Conservation (phyloP, 768 basidiomycete species). For the Dictyophora rubrovolvata region DNA sequence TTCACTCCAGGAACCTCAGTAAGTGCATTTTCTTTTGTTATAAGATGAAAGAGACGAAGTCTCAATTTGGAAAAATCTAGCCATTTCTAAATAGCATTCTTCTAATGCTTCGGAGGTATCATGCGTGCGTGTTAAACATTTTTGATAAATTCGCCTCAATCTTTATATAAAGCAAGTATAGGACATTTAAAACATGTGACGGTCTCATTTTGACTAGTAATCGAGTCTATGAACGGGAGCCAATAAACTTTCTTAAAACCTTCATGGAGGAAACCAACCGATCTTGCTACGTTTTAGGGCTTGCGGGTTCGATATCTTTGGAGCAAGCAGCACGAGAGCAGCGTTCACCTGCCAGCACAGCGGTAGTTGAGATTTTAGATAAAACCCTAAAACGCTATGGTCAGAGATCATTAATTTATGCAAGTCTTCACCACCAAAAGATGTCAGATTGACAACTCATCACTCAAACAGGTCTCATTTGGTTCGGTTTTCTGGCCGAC, state of each 20-base stretch:
- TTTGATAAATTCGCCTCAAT: background rate
- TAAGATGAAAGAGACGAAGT: too few species aligned
- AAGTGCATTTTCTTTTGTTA: background rate
- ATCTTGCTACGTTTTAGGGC: slow-evolving; percentile 10
- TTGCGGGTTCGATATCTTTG: slow-evolving; percentile 7
- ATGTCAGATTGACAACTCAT: background rate
- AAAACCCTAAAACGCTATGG: slow-evolving; percentile 11
- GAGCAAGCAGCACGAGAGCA: slow-evolving; percentile 6
- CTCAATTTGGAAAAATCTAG: too few species aligned
- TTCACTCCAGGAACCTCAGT: background rate
- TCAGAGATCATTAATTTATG: slow-evolving; percentile 15
- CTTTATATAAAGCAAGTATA: background rate
- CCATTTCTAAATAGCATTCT: background rate
- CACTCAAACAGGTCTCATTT: slow-evolving; percentile 14
- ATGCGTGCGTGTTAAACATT: background rate
- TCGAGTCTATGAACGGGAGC: background rate
- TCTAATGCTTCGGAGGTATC: background rate
- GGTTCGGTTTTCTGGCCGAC: slow-evolving; percentile 17
- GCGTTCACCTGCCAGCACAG: slow-evolving; percentile 5
- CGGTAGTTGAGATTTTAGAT: slow-evolving; percentile 13
- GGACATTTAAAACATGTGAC: background rate
- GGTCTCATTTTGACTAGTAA: background rate
- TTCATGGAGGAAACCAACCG: slow-evolving; percentile 6
- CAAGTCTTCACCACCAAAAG: background rate
- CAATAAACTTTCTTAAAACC: background rate